phyloP scores from a whole-genome alignment of 139 green algal genomes.

The Tetradesmus obliquus region DNA sequence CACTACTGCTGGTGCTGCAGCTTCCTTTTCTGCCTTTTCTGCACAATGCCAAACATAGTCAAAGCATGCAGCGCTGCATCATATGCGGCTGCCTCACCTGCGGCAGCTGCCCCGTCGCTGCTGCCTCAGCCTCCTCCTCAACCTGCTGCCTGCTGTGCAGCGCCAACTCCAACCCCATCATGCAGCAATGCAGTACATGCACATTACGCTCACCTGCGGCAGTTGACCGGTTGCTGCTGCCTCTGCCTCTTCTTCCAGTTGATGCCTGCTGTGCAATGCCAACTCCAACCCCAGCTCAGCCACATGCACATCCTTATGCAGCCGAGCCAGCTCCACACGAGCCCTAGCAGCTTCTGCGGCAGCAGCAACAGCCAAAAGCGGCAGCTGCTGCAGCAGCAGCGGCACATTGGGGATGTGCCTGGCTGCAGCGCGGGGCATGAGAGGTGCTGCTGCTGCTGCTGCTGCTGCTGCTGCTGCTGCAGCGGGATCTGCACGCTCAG shows the following conservation, averaged over 20 bases:
- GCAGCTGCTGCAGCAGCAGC: slow-evolving; percentile 18
- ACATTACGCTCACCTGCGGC: not conserved
- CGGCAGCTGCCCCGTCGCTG: not conserved
- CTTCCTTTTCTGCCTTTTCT: not conserved
- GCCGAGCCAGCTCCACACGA: slow-evolving; percentile 9
- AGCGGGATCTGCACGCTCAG: not conserved
- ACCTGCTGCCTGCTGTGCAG: no score
- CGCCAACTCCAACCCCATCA: not conserved
- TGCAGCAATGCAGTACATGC: not conserved
- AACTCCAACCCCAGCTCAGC: slow-evolving; percentile 29
- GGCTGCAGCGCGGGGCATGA: not conserved
- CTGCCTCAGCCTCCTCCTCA: not conserved
- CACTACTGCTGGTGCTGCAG: not conserved
- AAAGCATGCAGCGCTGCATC: not conserved
- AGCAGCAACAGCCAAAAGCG: slow-evolving; percentile 4
- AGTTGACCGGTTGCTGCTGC: not conserved
- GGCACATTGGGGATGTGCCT: not conserved
- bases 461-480: not conserved
- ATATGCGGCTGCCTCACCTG: not conserved
- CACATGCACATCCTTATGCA: slow-evolving; percentile 23
- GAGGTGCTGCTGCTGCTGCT: not conserved
- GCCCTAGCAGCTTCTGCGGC: slow-evolving; percentile 20
- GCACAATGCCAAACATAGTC: not conserved
- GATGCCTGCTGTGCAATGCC: not conserved
- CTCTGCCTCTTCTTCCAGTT: slow-evolving; percentile 10